Conservation (phyloP, 169 alveolate species). For the Eimeria acervulina region DNA sequence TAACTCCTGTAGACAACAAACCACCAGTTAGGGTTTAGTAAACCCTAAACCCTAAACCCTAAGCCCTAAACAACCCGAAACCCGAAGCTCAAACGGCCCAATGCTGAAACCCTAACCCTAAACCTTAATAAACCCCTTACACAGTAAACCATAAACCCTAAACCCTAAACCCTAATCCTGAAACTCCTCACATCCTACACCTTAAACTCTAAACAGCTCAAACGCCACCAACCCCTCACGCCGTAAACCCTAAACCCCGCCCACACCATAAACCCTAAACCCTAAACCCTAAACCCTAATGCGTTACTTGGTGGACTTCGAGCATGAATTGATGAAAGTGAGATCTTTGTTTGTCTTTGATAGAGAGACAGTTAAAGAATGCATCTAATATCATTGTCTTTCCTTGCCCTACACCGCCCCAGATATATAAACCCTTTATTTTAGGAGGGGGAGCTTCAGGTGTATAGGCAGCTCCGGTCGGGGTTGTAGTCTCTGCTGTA, state of each 20-base stretch:
- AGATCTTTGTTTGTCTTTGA: conserved; percentile 86
- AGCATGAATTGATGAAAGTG: conserved; percentile 93
- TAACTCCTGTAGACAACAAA: conserved; percentile 71
- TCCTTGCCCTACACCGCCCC: conserved; percentile 94
- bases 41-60: too few species aligned
- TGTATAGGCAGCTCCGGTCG: not conserved
- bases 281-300: not conserved
- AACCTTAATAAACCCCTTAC: not conserved
- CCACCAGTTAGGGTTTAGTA: not conserved
- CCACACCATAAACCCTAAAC: conserved; percentile 6
- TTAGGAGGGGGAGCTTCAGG: not conserved
- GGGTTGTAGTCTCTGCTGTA: too few species aligned
- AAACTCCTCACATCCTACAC: not conserved
- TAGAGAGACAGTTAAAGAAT: conserved; percentile 86
- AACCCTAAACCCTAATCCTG: not conserved
- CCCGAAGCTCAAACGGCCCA: not conserved
- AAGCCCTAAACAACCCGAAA: too few species aligned
- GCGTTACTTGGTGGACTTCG: conserved; percentile 82
- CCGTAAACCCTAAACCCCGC: conserved; percentile 12
- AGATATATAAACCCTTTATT: conserved; percentile 87
- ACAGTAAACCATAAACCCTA: not conserved
- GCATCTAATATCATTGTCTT: conserved; percentile 92
- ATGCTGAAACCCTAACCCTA: not conserved
- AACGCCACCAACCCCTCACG: not conserved
- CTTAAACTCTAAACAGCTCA: not conserved